These are phyloP conservation scores for Sphaerulina musiva DNA, from an alignment of 2,329 filamentous ascomycete species.

Conservation along the genomic window DNA sequence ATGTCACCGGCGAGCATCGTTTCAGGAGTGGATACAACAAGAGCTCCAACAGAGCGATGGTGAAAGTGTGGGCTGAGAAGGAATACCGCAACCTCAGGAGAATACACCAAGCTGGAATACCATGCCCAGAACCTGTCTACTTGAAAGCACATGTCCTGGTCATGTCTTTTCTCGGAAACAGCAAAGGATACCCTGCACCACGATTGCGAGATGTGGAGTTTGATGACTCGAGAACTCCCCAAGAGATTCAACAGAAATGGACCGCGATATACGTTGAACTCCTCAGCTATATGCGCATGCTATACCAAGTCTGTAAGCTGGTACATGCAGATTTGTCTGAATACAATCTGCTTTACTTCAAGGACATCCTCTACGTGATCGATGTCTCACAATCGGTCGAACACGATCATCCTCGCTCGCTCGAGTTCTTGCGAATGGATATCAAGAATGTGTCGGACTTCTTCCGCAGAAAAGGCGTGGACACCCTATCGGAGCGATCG, in stretches of 20 bases:
- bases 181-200: constrained; percentile 79
- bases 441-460: constrained; percentile 96
- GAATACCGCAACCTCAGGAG: constrained; percentile 90
- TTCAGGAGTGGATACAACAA: constrained; percentile 91
- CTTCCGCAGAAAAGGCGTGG: constrained; percentile 78
- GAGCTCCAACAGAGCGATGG: constrained; percentile 91
- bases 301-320: constrained; percentile 86
- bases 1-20: constrained; percentile 88
- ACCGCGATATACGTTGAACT: constrained; percentile 72
- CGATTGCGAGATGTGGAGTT: constrained; percentile 81
- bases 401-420: constrained; percentile 84
- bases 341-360: constrained; percentile 93
- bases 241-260: constrained; percentile 62
- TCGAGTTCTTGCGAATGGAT: constrained; percentile 95
- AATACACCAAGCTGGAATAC: constrained; percentile 75
- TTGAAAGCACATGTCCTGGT: constrained; percentile 91
- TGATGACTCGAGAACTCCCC: constrained; percentile 45
- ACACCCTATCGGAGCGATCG: constrained; percentile 69
- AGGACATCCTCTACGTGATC: constrained; percentile 79
- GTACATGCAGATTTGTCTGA: constrained; percentile 96
- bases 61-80: constrained; percentile 98
- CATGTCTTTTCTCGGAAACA: constrained; percentile 88
- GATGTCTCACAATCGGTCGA: constrained; percentile 97
- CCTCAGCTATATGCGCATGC: constrained; percentile 78
- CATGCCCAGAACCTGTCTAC: constrained; percentile 80